These are phyloP conservation scores for Hippophae tibetana DNA, from an alignment of 306 rosid genomes.

Conservation along the genomic window DNA sequence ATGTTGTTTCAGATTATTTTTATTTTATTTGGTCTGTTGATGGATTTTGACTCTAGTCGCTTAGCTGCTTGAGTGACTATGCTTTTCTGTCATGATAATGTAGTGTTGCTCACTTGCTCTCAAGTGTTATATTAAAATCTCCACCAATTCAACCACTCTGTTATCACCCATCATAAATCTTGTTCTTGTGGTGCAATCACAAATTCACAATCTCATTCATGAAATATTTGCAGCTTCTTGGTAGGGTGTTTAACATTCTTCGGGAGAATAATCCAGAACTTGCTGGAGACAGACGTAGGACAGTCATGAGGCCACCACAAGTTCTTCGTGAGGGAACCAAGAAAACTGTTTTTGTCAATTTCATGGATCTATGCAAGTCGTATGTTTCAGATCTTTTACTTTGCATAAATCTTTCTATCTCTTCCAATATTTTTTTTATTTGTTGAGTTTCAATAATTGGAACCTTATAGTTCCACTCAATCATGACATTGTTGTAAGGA, in stretches of 20 bases:
- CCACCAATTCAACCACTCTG: too few species aligned
- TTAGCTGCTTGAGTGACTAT: background rate
- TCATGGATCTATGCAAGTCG: constrained; percentile 80
- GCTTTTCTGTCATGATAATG: background rate
- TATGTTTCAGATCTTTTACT: constrained; percentile 21
- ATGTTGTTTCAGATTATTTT: background rate
- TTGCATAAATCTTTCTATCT: too few species aligned
- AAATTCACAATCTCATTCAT: background rate
- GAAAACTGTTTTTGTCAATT: constrained; percentile 71
- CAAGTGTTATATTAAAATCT: too few species aligned
- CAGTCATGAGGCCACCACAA: constrained; percentile 84
- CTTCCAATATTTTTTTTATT: too few species aligned
- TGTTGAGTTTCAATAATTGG: too few species aligned
- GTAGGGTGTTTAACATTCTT: constrained; percentile 78
- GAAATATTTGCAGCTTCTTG: constrained; percentile 53
- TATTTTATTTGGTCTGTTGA: background rate
- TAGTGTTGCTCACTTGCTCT: too few species aligned
- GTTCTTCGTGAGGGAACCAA: constrained; percentile 88
- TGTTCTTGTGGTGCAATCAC: background rate
- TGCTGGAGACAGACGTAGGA: constrained; percentile 71
- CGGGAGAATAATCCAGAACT: constrained; percentile 87
- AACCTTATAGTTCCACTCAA: too few species aligned
- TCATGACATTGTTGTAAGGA: too few species aligned
- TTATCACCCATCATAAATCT: too few species aligned
- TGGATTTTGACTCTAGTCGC: background rate